Percentiles rank a stretch among this genome's conserved stretches.
phyloP scores from a whole-genome alignment of 1,139 yeast genomes.

The Protomyces inouyei region DNA sequence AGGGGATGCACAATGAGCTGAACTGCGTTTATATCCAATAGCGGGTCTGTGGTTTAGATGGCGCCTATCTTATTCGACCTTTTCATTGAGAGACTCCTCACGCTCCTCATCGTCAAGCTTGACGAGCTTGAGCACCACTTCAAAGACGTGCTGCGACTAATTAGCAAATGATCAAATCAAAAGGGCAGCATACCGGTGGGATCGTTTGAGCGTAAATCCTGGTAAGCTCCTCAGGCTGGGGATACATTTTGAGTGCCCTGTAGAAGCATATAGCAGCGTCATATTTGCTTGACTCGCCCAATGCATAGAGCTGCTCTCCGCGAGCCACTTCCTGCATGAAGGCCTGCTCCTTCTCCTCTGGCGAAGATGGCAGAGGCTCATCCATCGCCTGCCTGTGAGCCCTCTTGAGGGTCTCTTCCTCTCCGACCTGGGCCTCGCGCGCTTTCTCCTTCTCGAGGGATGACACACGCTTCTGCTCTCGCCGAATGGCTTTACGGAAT shows the following conservation, averaged over 20 bases:
- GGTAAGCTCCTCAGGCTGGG: conserved; percentile 87
- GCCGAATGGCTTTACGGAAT: conserved; percentile 51
- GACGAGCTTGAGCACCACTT: conserved; percentile 14
- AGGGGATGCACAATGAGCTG: too few species aligned
- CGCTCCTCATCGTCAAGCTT: conserved; percentile 24
- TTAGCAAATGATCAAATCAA: not conserved
- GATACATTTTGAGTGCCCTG: conserved; percentile 91
- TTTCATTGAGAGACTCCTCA: conserved; percentile 9
- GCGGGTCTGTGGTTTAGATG: too few species aligned
- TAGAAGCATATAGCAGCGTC: conserved; percentile 87
- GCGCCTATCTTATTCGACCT: conserved; percentile 1
- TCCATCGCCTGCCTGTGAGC: conserved; percentile 57
- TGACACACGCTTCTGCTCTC: conserved; percentile 46
- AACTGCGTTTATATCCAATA: too few species aligned
- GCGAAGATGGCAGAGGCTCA: conserved; percentile 72
- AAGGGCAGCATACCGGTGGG: conserved; percentile 20
- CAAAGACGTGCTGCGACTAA: conserved; percentile 14
- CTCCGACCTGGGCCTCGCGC: conserved; percentile 55
- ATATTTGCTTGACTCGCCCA: conserved; percentile 50
- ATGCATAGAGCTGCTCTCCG: conserved; percentile 52
- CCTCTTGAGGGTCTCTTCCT: conserved; percentile 50
- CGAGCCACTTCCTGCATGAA: conserved; percentile 78
- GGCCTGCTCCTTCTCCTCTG: conserved; percentile 64
- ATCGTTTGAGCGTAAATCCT: conserved; percentile 60
- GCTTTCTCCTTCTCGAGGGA: conserved; percentile 49